Conservation (phyloP, 208 protist species). For the Leishmania arabica region DNA sequence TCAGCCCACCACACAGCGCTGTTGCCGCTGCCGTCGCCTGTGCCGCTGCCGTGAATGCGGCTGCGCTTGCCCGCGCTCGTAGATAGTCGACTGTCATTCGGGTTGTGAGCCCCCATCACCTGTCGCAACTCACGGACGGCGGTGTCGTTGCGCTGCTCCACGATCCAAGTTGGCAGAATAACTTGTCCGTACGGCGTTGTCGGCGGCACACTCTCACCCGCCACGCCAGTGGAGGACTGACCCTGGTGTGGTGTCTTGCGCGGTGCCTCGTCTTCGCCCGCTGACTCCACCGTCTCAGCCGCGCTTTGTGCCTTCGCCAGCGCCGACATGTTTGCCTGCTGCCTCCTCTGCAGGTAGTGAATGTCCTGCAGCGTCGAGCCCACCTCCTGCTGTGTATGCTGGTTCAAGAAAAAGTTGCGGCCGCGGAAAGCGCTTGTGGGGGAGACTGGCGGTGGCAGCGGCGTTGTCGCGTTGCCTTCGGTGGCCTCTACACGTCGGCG, state of each 20-base stretch:
- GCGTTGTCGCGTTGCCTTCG: background rate
- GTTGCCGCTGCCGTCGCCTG: constrained; percentile 28
- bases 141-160: constrained; percentile 90
- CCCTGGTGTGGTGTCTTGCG: constrained; percentile 29
- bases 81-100: constrained; percentile 62
- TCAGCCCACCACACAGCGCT: constrained; percentile 85
- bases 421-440: constrained; percentile 35
- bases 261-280: constrained; percentile 12
- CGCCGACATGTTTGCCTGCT: constrained; percentile 32
- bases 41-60: constrained; percentile 44
- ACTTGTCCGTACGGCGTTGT: constrained; percentile 81
- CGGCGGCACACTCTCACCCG: constrained; percentile 37
- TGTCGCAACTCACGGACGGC: constrained; percentile 86
- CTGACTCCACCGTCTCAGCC: background rate
- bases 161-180: constrained; percentile 81
- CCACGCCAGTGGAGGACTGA: constrained; percentile 12
- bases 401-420: constrained; percentile 54
- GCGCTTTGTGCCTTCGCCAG: constrained; percentile 21
- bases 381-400: constrained; percentile 26
- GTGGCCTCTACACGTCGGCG: constrained; percentile 41
- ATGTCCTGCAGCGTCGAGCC: constrained; percentile 65
- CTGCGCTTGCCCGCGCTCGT: constrained; percentile 35
- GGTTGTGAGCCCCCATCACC: constrained; percentile 75
- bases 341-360: constrained; percentile 42
- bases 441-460: constrained; percentile 11